Conservation (phyloP, 345 rosid species). For the Brassica napus region DNA sequence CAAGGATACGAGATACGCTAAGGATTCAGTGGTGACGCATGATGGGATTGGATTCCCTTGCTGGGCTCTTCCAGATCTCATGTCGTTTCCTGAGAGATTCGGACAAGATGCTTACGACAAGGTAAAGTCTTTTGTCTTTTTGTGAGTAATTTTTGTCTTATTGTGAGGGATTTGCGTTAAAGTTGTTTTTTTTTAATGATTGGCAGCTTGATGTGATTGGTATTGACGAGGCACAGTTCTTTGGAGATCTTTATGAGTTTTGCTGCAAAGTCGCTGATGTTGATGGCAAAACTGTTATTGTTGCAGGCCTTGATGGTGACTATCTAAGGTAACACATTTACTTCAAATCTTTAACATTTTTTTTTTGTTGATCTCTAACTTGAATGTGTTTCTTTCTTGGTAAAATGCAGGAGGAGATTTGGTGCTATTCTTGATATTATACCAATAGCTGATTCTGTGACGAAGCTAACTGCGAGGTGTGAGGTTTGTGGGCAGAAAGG, state of each 20-base stretch:
- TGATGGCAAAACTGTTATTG: slow-evolving; percentile 73
- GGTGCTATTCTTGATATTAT: slow-evolving; percentile 80
- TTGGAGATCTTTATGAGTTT: slow-evolving; percentile 89
- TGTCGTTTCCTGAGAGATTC: slow-evolving; percentile 50
- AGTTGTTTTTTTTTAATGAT: background rate
- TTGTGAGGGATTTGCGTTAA: background rate
- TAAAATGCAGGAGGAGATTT: slow-evolving; percentile 62
- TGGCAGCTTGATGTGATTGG: slow-evolving; percentile 88
- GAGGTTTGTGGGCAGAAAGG: slow-evolving; percentile 81
- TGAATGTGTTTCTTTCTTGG: background rate
- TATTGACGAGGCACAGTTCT: slow-evolving; percentile 92
- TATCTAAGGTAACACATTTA: slow-evolving; percentile 56
- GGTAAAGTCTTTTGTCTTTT: slow-evolving; percentile 34
- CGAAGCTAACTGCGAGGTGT: slow-evolving; percentile 78
- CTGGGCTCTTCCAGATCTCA: slow-evolving; percentile 76
- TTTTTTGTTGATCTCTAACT: background rate
- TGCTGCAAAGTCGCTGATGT: slow-evolving; percentile 82
- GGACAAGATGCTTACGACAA: slow-evolving; percentile 67
- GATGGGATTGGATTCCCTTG: slow-evolving; percentile 81
- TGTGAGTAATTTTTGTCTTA: background rate
- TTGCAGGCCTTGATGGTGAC: slow-evolving; percentile 91
- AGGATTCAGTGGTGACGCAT: slow-evolving; percentile 77
- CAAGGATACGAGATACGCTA: slow-evolving; percentile 72
- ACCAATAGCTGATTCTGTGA: slow-evolving; percentile 79
- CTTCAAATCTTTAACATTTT: background rate